Percentiles rank a stretch among this genome's conserved stretches.
Conservation (phyloP, 2,329 filamentous ascomycete species). For the Pseudogymnoascus sp. region DNA sequence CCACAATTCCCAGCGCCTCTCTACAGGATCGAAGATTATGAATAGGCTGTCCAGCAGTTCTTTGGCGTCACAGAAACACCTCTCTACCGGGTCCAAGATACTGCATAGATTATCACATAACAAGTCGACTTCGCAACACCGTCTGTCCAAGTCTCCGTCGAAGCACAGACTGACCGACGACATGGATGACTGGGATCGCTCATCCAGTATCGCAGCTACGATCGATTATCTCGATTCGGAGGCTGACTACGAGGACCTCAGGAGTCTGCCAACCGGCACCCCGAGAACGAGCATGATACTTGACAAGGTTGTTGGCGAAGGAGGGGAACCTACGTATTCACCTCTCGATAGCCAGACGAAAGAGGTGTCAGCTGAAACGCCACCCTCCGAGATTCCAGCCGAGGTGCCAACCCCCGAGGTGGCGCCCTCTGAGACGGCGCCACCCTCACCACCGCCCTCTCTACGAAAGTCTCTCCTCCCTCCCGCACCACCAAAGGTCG, state of each 20-base stretch:
- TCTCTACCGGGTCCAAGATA: slow-evolving; percentile 15
- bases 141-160: slow-evolving; percentile 30
- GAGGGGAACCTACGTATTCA: neutral
- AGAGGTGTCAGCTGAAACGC: neutral
- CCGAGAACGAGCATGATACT: slow-evolving; percentile 6
- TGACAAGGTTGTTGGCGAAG: neutral
- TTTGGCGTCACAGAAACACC: neutral
- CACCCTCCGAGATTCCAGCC: neutral
- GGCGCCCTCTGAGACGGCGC: slow-evolving; percentile 33
- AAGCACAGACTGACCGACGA: neutral
- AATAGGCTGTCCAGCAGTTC: neutral
- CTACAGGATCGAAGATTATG: neutral
- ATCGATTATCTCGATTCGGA: slow-evolving; percentile 44
- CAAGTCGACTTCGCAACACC: slow-evolving; percentile 21
- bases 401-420: slow-evolving; percentile 7
- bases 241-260: slow-evolving; percentile 30
- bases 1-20: neutral
- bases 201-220: slow-evolving; percentile 48
- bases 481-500: slow-evolving; percentile 63
- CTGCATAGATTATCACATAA: slow-evolving; percentile 23
- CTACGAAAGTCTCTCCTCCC: slow-evolving; percentile 58
- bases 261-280: slow-evolving; percentile 1
- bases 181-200: slow-evolving; percentile 19
- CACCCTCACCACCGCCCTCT: slow-evolving; percentile 37
- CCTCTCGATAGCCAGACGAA: neutral